These are phyloP conservation scores for Phytophthora palmivora DNA, from an alignment of 352 stramenopile species.

Conservation along the genomic window DNA sequence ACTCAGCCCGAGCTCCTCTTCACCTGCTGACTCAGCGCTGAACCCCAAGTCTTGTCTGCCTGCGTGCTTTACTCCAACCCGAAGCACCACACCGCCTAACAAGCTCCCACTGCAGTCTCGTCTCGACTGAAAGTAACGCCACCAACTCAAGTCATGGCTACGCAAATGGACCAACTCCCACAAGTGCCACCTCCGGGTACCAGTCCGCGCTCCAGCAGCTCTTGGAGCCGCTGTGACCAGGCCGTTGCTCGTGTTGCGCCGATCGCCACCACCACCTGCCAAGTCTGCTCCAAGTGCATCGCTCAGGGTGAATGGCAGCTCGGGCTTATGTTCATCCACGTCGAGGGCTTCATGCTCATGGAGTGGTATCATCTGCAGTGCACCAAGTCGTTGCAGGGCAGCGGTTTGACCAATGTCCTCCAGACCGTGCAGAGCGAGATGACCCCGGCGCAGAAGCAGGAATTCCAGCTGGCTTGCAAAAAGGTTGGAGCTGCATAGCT, in stretches of 20 bases:
- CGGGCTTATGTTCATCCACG: conserved; percentile 87
- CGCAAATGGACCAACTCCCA: conserved; percentile 52
- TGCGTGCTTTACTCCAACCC: background rate
- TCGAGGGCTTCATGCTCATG: conserved; percentile 90
- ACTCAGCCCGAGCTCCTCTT: conserved; percentile 4
- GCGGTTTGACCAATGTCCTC: conserved; percentile 57
- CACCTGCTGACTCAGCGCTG: conserved; percentile 4
- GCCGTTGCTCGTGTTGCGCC: conserved; percentile 76
- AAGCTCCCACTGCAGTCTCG: conserved; percentile 24
- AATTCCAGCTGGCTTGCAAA: conserved; percentile 58
- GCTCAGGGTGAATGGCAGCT: conserved; percentile 72
- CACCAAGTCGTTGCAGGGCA: conserved; percentile 56
- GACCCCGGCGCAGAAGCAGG: conserved; percentile 55
- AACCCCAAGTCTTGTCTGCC: conserved; percentile 25
- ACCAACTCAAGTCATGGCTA: conserved; percentile 41
- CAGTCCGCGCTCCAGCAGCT: conserved; percentile 55
- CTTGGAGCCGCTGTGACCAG: conserved; percentile 84
- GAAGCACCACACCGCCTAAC: background rate
- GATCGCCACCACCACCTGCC: conserved; percentile 80
- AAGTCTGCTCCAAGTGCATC: conserved; percentile 73
- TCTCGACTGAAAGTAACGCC: conserved; percentile 20
- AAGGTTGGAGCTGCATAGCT: conserved; percentile 20
- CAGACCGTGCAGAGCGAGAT: conserved; percentile 74
- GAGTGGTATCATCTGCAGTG: conserved; percentile 85
- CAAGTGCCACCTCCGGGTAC: conserved; percentile 34